Evolutionary conservation across 2,329 filamentous ascomycete species (phyloP), one percentile per base, ranked within the genome.

Genomic region (Ceratocystis alfenasii): DNA sequence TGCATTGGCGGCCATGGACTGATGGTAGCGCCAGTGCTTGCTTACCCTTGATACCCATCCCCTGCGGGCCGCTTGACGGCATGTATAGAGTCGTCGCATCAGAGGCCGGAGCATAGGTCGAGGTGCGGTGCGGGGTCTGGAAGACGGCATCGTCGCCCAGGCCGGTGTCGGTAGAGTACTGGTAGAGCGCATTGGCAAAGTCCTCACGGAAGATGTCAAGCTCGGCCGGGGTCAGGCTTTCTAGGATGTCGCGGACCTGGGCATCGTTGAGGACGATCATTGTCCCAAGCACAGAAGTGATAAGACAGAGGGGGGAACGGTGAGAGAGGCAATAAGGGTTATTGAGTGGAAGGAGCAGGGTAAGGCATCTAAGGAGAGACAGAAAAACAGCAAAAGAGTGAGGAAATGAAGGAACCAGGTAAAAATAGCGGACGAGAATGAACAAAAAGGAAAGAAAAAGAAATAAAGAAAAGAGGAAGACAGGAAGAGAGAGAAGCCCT

Each of bases 71-170:
- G 28, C 81, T 83, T 1, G 87, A 87, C 0, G 88, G 88, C 85
- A 90, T 90, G 72, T 90, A 90, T 25, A 90, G 75, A 1, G 86
- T 89, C 20, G 83, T 86, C 36, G 80, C 77, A 50, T 79, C 79
- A 17, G 80, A 81, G 0, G 73, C 73, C 1, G 75, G 72, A 30
- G 80, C 81, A 50, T 78, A 73, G 6, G 83, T 77, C 0, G 78
- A 74, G 8, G 78, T 78, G 41, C 82, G 78, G 66, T 79, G 76
- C 5, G 83, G 84, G 70, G 86, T 83, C 69, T 85, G 79, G 66
- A 81, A 78, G 2, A 79, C 71, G 45, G 75, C 76, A 46, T 74
- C 74, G 44, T 76, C 73, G 30, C 76, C 73, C 17, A 74, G 72
- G 65, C 81, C 78, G 0, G 79, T 78, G 61, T 80, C 80, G 1